Conservation (phyloP, 495 filamentous ascomycete genomes). For the Hypoxylon crocopeplum region DNA sequence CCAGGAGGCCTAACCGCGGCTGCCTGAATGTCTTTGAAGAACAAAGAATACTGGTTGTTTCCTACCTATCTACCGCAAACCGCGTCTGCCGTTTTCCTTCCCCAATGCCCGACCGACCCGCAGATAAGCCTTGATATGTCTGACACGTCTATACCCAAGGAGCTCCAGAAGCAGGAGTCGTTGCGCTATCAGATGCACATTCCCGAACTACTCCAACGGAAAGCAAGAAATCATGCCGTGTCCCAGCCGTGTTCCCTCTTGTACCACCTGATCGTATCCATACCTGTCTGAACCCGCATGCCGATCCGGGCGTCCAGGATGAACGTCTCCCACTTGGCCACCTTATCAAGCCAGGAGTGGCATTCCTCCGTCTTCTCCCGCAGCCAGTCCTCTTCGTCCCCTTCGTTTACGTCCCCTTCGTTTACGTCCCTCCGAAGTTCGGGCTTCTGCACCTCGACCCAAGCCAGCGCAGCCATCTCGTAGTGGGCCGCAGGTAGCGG, state of each 20-base stretch:
- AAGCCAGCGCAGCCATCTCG: constrained; percentile 84
- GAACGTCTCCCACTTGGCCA: constrained; percentile 82
- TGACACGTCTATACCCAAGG: constrained; percentile 14
- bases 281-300: constrained; percentile 80
- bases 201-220: background rate
- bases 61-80: no score
- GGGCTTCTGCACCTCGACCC: constrained; percentile 64
- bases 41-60: no score
- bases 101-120: no score
- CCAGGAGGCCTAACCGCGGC: no score
- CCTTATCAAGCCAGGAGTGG: constrained; percentile 76
- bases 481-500: constrained; percentile 81
- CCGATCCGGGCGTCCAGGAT: constrained; percentile 87
- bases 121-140: no score
- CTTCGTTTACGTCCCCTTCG: constrained; percentile 24
- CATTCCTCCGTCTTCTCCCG: constrained; percentile 68
- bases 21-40: no score
- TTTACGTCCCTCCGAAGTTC: constrained; percentile 18
- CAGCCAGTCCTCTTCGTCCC: constrained; percentile 51
- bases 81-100: no score
- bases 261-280: constrained; percentile 79
- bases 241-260: constrained; percentile 52
- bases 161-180: background rate
- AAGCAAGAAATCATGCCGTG: constrained; percentile 6
- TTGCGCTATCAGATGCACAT: constrained; percentile 7